Percentiles rank a stretch among this genome's conserved stretches.
phyloP scores from a whole-genome alignment of 2,329 filamentous ascomycete species.

The Fusarium kyushuense region DNA sequence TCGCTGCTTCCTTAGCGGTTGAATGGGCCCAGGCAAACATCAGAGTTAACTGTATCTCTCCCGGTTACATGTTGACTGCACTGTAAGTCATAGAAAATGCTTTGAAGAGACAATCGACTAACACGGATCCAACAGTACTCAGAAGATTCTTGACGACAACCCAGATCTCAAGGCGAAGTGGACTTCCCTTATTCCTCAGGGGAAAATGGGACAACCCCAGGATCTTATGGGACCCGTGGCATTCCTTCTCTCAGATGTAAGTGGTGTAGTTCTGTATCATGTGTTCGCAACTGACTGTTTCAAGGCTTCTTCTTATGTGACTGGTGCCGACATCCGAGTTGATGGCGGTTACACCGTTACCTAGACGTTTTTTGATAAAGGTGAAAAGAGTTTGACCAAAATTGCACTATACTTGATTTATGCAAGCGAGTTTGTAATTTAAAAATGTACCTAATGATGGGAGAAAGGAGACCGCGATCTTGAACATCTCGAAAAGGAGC shows the following conservation, averaged over 20 bases:
- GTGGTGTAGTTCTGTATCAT: not conserved
- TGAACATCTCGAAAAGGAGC: not conserved
- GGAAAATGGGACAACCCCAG: conserved; percentile 91
- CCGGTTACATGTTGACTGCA: conserved; percentile 96
- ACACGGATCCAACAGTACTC: conserved; percentile 68
- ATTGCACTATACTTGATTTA: conserved; percentile 11
- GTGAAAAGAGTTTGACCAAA: conserved; percentile 11
- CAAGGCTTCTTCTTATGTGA: conserved; percentile 75
- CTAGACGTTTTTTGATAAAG: conserved; percentile 52
- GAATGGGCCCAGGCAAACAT: conserved; percentile 93
- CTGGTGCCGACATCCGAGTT: conserved; percentile 80
- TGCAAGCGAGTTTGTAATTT: conserved; percentile 28
- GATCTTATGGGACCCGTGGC: conserved; percentile 95
- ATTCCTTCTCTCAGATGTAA: conserved; percentile 79
- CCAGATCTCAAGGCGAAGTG: conserved; percentile 90
- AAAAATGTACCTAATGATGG: conserved; percentile 36
- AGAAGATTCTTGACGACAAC: conserved; percentile 95
- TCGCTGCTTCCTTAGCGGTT: conserved; percentile 88
- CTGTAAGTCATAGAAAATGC: conserved; percentile 69
- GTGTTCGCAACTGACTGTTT: not conserved
- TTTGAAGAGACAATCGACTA: not conserved
- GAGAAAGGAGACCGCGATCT: not conserved
- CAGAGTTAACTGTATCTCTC: conserved; percentile 93
- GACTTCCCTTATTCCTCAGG: conserved; percentile 91
- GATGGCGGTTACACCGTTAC: conserved; percentile 92